phyloP scores from a whole-genome alignment of 495 filamentous ascomycete genomes.

The Podospora didyma region DNA sequence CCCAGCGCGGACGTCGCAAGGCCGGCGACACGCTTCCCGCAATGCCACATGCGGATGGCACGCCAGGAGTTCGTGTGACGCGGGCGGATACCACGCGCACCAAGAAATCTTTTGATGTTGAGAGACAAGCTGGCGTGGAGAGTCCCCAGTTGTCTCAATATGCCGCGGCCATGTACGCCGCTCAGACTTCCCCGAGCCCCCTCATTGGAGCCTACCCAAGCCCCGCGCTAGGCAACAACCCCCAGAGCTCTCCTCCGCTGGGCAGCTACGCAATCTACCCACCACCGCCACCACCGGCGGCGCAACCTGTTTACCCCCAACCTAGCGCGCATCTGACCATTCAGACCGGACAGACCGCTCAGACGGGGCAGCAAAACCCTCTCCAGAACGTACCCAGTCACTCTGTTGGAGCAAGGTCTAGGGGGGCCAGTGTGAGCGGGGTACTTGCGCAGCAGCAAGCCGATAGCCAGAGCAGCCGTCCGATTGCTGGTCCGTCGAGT shows the following conservation, averaged over 20 bases:
- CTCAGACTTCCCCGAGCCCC: constrained; percentile 8
- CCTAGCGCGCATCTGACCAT: constrained; percentile 3
- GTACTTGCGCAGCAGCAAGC: not conserved
- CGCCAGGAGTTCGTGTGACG: constrained; percentile 32
- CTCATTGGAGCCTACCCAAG: no score
- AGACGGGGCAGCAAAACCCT: constrained; percentile 2
- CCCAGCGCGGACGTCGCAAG: constrained; percentile 43
- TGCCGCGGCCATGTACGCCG: constrained; percentile 20
- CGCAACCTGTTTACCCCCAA: not conserved
- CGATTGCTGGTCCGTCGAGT: not conserved
- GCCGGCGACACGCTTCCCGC: constrained; percentile 37
- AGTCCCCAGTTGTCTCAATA: constrained; percentile 17
- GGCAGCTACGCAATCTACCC: constrained; percentile 5
- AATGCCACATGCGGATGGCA: constrained; percentile 13
- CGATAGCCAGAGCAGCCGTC: not conserved
- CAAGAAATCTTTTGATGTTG: constrained; percentile 25
- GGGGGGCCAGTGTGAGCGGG: constrained; percentile 23
- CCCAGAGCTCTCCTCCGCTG: not conserved
- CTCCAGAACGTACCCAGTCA: constrained; percentile 11
- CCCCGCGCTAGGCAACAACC: not conserved
- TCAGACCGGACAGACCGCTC: constrained; percentile 2
- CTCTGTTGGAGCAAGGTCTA: constrained; percentile 14
- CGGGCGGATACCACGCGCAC: constrained; percentile 13
- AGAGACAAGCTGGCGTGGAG: constrained; percentile 21
- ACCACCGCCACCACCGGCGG: not conserved